Evolutionary conservation across 495 filamentous ascomycete species (phyloP).

Genomic region (Hypoxylon lenormandii): DNA sequence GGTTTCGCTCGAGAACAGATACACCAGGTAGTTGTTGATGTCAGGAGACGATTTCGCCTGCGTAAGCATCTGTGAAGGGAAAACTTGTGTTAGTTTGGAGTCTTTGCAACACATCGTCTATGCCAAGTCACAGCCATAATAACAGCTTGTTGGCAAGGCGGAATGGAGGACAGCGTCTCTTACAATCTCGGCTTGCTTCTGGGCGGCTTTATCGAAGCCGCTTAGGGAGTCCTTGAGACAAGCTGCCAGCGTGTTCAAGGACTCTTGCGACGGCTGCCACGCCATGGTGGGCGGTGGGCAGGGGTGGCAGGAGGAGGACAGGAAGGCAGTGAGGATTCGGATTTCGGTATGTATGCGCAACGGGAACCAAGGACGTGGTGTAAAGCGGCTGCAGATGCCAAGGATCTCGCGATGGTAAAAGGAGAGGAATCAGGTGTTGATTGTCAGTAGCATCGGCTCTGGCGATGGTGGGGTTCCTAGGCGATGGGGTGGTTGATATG

Average conservation of each 20-base stretch:
- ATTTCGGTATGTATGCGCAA: conserved; percentile 16
- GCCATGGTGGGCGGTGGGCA: conserved; percentile 69
- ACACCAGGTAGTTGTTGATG: conserved; percentile 96
- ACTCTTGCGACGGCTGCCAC: conserved; percentile 91
- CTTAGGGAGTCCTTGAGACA: conserved; percentile 93
- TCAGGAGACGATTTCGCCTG: conserved; percentile 91
- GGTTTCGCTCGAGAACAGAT: conserved; percentile 80
- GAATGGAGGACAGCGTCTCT: conserved; percentile 35
- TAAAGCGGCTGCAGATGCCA: conserved; percentile 8
- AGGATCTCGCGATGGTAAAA: conserved; percentile 3
- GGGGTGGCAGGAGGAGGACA: conserved; percentile 7
- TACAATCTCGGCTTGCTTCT: conserved; percentile 84
- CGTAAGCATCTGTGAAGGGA: conserved; percentile 79
- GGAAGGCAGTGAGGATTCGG: neutral
- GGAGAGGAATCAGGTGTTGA: conserved; percentile 32
- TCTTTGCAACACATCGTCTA: conserved; percentile 12
- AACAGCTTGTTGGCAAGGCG: neutral
- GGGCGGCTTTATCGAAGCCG: conserved; percentile 76
- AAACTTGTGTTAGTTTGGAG: conserved; percentile 44
- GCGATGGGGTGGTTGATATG: conserved; percentile 28
- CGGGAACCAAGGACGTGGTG: conserved; percentile 3
- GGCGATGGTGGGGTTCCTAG: conserved; percentile 38
- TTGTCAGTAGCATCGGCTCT: conserved; percentile 34
- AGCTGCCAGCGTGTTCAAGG: conserved; percentile 85
- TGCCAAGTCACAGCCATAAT: conserved; percentile 2